Evolutionary conservation across 2,329 filamentous ascomycete species (phyloP).

Genomic region (Knufia petricola): DNA sequence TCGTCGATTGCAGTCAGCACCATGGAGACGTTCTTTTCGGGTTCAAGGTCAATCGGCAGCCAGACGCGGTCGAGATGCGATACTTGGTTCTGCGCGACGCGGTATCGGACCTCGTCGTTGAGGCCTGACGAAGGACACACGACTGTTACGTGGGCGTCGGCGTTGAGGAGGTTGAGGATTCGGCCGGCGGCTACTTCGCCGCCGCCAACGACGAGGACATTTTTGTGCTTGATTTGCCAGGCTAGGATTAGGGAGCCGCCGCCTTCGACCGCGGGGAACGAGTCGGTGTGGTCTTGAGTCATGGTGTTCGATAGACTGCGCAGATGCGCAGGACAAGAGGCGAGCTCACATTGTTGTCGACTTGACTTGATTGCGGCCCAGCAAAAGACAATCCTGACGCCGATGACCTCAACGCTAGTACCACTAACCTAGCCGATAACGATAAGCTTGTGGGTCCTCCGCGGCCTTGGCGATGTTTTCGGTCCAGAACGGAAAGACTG

Average conservation of each 20-base stretch:
- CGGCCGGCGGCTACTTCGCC: constrained; percentile 94
- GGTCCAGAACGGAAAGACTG: background rate
- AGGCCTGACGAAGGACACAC: constrained; percentile 71
- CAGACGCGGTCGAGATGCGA: constrained; percentile 75
- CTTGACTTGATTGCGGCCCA: constrained; percentile 13
- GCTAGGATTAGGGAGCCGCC: constrained; percentile 89
- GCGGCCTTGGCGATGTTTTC: background rate
- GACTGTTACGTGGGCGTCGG: constrained; percentile 81
- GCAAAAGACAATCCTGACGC: constrained; percentile 10
- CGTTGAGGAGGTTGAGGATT: constrained; percentile 88
- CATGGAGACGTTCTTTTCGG: constrained; percentile 56
- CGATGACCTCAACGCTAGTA: constrained; percentile 5
- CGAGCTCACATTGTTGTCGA: constrained; percentile 15
- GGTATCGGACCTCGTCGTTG: constrained; percentile 78
- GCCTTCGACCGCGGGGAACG: constrained; percentile 73
- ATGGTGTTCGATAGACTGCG: constrained; percentile 36
- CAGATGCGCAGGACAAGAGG: constrained; percentile 9
- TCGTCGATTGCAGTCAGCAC: constrained; percentile 91
- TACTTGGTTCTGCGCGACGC: constrained; percentile 65
- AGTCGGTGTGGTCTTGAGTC: too few relatives aligned
- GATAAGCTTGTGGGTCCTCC: background rate
- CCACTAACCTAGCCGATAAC: constrained; percentile 7
- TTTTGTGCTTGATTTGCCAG: constrained; percentile 87
- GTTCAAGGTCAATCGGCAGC: constrained; percentile 74
- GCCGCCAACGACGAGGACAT: constrained; percentile 84